phyloP scores from a whole-genome alignment of 176 grass and related monocot species.

The Hordeum marinum region DNA sequence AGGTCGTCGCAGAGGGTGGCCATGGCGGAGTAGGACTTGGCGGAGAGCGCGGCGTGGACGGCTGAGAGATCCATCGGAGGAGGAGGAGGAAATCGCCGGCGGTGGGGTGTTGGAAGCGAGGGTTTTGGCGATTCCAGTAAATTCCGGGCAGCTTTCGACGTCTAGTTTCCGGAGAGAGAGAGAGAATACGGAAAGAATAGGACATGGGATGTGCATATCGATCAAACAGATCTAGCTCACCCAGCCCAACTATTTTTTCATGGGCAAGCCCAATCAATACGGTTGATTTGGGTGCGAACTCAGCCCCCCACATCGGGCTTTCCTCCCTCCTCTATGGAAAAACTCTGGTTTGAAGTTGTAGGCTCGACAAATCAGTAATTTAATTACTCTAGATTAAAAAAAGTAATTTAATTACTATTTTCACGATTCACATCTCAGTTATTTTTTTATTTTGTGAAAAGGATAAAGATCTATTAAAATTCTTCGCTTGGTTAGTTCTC shows the following conservation, averaged over 20 bases:
- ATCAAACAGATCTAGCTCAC: background rate
- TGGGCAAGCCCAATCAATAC: background rate
- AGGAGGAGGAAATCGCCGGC: background rate
- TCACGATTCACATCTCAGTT: too few relatives aligned
- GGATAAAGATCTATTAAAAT: too few relatives aligned
- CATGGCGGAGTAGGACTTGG: constrained; percentile 42
- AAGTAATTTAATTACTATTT: too few relatives aligned
- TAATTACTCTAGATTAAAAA: too few relatives aligned
- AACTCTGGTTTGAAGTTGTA: too few relatives aligned
- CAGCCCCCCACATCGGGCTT: too few relatives aligned
- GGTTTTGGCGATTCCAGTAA: constrained; percentile 2
- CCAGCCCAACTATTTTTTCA: background rate
- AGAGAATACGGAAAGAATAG: background rate
- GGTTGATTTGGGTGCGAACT: too few relatives aligned
- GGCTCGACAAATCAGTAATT: too few relatives aligned
- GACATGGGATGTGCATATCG: background rate
- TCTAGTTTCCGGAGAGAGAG: background rate
- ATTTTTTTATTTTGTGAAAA: too few relatives aligned
- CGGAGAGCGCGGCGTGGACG: constrained; percentile 48
- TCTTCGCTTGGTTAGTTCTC: too few relatives aligned
- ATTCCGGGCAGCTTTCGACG: background rate
- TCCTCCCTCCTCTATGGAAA: too few relatives aligned
- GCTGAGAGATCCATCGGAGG: constrained; percentile 64
- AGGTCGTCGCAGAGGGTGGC: constrained; percentile 72
- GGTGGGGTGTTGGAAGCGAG: background rate